phyloP scores from a whole-genome alignment of 257 asterid genomes.

The Solanum appendiculatum region DNA sequence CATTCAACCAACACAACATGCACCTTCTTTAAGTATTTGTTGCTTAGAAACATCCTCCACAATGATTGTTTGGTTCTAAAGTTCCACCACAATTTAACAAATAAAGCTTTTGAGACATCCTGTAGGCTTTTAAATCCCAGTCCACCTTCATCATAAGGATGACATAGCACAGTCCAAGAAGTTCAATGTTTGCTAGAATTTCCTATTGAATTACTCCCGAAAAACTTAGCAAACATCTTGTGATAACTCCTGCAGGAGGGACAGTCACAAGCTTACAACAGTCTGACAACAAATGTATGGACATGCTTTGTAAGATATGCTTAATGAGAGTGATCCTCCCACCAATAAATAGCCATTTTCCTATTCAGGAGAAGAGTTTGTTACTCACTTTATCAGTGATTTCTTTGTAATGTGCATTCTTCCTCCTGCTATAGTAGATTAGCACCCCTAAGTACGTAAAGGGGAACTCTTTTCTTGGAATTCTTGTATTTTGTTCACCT shows the following conservation, averaged over 20 bases:
- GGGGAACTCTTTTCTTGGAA: background rate
- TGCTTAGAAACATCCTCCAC: background rate
- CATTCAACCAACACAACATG: background rate
- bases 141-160: background rate
- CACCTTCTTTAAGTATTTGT: background rate
- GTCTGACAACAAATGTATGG: background rate
- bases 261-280: background rate
- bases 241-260: background rate
- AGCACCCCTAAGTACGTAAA: background rate
- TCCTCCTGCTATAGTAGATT: background rate
- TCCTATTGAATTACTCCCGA: background rate
- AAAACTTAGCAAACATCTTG: background rate
- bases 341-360: background rate
- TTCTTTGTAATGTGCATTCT: background rate
- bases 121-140: background rate
- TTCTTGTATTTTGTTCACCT: background rate
- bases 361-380: background rate
- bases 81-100: background rate
- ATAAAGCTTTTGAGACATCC: background rate
- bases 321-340: background rate
- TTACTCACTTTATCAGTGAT: background rate
- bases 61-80: background rate
- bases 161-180: background rate
- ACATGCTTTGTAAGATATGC: background rate
- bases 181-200: background rate